A percentile compares a stretch with the other conserved stretches of the same genome.
phyloP scores from a whole-genome alignment of 306 rosid genomes.

The Cicer pinnatifidum region DNA sequence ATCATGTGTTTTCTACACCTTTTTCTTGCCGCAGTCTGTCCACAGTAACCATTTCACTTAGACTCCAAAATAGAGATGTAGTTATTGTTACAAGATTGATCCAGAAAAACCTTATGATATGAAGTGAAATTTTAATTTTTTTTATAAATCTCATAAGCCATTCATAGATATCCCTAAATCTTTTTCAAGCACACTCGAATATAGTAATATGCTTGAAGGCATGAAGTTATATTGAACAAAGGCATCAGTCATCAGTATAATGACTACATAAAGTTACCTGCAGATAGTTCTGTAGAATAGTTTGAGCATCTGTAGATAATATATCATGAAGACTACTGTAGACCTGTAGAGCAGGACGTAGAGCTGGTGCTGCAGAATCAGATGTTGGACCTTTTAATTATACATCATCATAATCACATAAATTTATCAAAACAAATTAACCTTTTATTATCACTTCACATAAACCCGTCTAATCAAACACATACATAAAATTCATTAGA shows the following conservation, averaged over 20 bases:
- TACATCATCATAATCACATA: too few relatives aligned
- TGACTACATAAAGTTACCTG: constrained; percentile 56
- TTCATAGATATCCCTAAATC: constrained; percentile 14
- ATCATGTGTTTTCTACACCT: constrained; percentile 86
- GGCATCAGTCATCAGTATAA: constrained; percentile 15
- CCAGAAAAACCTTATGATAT: constrained; percentile 5
- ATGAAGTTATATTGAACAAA: constrained; percentile 25
- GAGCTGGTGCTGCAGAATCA: constrained; percentile 86
- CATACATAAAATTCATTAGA: too few relatives aligned
- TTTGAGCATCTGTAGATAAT: constrained; percentile 79
- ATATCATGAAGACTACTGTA: constrained; percentile 85
- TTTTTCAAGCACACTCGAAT: neutral
- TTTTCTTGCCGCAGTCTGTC: constrained; percentile 84
- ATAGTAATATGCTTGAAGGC: neutral
- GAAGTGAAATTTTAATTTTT: constrained; percentile 21
- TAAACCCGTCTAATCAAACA: too few relatives aligned
- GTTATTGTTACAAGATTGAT: constrained; percentile 1
- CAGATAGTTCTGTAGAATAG: constrained; percentile 75
- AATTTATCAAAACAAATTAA: too few relatives aligned
- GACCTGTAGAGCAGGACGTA: constrained; percentile 83
- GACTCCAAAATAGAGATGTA: constrained; percentile 32
- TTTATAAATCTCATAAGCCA: neutral
- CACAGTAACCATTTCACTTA: constrained; percentile 36
- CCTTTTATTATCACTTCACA: too few relatives aligned
- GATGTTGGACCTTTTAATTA: constrained; percentile 47